Conservation (phyloP, 129 eudicot species). For the Flaveria bidentis region DNA sequence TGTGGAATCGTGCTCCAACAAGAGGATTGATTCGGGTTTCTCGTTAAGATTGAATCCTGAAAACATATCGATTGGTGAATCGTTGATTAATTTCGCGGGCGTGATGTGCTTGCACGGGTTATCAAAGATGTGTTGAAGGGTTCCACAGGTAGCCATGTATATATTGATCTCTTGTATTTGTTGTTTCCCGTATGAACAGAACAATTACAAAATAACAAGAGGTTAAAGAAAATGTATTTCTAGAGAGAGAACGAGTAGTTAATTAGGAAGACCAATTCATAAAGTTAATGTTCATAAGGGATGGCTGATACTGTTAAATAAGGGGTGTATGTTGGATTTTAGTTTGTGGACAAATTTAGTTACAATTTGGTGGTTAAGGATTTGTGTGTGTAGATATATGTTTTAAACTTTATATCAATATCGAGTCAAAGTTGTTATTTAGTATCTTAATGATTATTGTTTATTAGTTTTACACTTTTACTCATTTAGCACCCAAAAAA, state of each 20-base stretch:
- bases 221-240: constrained; percentile 13
- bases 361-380: no score
- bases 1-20: constrained; percentile 1
- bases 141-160: constrained; percentile 73
- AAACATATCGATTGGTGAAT: constrained; percentile 15
- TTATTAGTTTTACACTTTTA: no score
- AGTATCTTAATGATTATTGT: no score
- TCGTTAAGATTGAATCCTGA: constrained; percentile 51
- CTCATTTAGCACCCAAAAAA: no score
- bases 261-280: no score
- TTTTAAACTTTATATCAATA: no score
- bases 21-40: constrained; percentile 28
- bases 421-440: no score
- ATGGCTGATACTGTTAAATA: no score
- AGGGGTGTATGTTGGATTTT: no score
- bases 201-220: constrained; percentile 31
- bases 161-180: constrained; percentile 24
- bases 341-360: no score
- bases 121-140: constrained; percentile 74
- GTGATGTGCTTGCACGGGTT: constrained; percentile 57
- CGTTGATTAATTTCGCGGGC: constrained; percentile 25
- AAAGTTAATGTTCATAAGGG: no score
- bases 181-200: constrained; percentile 22
- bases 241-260: constrained; percentile 6
- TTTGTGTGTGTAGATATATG: no score